A percentile compares a stretch with the other conserved stretches of the same genome.
phyloP scores from a whole-genome alignment of 768 basidiomycete genomes.

The Agaricus subrufescens region DNA sequence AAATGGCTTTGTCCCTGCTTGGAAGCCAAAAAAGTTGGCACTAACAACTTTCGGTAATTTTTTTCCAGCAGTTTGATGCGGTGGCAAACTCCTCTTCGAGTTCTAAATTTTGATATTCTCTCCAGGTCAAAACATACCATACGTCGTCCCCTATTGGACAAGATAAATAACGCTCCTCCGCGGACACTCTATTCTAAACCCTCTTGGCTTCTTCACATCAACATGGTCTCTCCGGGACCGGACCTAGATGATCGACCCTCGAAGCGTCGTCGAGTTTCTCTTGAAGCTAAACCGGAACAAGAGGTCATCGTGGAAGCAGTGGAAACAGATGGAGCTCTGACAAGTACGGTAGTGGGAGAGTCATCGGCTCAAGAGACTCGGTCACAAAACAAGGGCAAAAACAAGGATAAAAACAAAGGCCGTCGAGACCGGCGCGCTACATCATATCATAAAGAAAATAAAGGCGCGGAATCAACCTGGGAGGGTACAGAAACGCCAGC shows the following conservation, averaged over 20 bases:
- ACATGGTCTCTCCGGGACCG: neutral
- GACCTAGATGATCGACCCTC: neutral
- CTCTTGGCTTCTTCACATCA: neutral
- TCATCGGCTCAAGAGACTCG: conserved; percentile 11
- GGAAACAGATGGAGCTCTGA: neutral
- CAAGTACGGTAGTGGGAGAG: neutral
- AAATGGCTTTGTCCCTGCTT: too few relatives aligned
- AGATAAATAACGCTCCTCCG: neutral
- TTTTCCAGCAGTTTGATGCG: conserved; percentile 2
- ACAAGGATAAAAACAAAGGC: conserved; percentile 25
- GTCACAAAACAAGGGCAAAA: conserved; percentile 29
- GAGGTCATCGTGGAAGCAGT: neutral
- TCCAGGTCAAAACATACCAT: neutral
- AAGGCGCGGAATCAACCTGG: conserved; percentile 14
- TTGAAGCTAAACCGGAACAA: neutral
- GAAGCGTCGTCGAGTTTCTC: conserved; percentile 5
- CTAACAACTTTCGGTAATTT: neutral
- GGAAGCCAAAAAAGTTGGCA: too few relatives aligned
- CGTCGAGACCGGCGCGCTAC: conserved; percentile 41
- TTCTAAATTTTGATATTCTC: neutral
- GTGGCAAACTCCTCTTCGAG: neutral
- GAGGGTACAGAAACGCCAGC: conserved; percentile 17
- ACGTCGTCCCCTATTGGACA: neutral
- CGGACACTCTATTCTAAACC: neutral
- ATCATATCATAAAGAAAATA: conserved; percentile 28